Evolutionary conservation across 1,139 yeast species (phyloP), one percentile per base, ranked within the genome.

Genomic region (Sugiyamaella sp.): DNA sequence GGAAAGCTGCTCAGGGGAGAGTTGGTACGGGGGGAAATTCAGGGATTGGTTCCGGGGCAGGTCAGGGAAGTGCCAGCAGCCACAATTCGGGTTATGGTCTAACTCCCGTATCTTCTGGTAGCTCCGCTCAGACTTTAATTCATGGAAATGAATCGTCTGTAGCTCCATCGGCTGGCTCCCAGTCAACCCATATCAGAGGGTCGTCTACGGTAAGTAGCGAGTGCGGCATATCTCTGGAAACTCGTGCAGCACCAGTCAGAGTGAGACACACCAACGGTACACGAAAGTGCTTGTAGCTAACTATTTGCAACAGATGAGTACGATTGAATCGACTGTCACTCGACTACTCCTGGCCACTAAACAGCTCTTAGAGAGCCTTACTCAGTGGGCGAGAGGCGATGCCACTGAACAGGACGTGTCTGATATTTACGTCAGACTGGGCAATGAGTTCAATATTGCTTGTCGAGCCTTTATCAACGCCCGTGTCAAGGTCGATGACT

Each of bases 401-500:
- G 91, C 89, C 2, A 80, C 85, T 37, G 98, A 91, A 53, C 82
- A 82, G 56, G 89, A 82, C 60, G 97, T 95, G 1, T 89, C 97
- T 2, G 91, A 90, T 67, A 88, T 93, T 4, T 95, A 90, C 68
- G 99, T 95, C 12, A 86, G 84, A 60, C 77, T 95, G 37, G 99
- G 99, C 0, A 93, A 93, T 67, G 97, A 93, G 70, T 95, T 90
- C 74, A 84, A 95, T 62, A 82, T 89, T 1, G 90, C 96, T 0
- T 84, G 93, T 17, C 79, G 89, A 58, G 86, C 89, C 1, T 87
- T 88, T 66, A 72, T 80, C 12, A 76, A 76, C 44, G 83, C 86
- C 1, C 90, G 90, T 0, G 80, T 88, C 2, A 87, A 85, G 57
- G 84, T 84, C 12, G 63, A 67, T 47, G 93, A 86, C 62, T 70